These are phyloP conservation scores for Podospora comata DNA, from an alignment of 495 filamentous ascomycete species.

Conservation along the genomic window DNA sequence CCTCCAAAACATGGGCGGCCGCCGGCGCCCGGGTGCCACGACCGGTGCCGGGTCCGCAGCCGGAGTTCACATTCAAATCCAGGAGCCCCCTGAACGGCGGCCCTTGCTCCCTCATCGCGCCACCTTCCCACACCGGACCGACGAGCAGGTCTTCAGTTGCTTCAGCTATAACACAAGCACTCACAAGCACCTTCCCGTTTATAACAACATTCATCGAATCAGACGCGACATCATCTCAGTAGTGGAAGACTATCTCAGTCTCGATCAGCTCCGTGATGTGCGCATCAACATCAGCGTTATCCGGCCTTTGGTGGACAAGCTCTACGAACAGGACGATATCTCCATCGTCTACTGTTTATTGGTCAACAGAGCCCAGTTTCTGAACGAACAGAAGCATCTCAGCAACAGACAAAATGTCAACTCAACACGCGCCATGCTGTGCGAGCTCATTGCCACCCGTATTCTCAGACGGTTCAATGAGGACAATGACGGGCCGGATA, in stretches of 20 bases:
- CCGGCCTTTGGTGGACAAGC: constrained; percentile 64
- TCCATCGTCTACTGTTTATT: constrained; percentile 68
- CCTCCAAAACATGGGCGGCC: not conserved
- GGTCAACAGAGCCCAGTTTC: constrained; percentile 67
- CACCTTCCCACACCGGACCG: constrained; percentile 28
- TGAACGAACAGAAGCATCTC: constrained; percentile 62
- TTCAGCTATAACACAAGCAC: constrained; percentile 28
- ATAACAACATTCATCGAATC: constrained; percentile 53
- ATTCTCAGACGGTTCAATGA: constrained; percentile 66
- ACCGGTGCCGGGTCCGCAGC: constrained; percentile 18
- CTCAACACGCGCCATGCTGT: constrained; percentile 62
- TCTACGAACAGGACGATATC: constrained; percentile 66
- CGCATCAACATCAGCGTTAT: constrained; percentile 69
- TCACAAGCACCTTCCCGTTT: constrained; percentile 49
- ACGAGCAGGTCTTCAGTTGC: constrained; percentile 30
- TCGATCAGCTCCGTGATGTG: constrained; percentile 64
- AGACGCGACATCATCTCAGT: constrained; percentile 50
- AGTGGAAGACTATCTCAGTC: constrained; percentile 52
- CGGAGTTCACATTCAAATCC: constrained; percentile 17
- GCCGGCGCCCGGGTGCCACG: constrained; percentile 1
- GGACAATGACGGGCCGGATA: constrained; percentile 56
- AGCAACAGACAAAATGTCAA: constrained; percentile 67
- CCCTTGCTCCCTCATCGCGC: constrained; percentile 29
- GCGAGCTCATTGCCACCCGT: constrained; percentile 64
- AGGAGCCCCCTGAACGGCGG: constrained; percentile 31